Base-by-base conservation (phyloP, 2,329 filamentous ascomycete species). In the Pezicula rhizophila region DNA sequence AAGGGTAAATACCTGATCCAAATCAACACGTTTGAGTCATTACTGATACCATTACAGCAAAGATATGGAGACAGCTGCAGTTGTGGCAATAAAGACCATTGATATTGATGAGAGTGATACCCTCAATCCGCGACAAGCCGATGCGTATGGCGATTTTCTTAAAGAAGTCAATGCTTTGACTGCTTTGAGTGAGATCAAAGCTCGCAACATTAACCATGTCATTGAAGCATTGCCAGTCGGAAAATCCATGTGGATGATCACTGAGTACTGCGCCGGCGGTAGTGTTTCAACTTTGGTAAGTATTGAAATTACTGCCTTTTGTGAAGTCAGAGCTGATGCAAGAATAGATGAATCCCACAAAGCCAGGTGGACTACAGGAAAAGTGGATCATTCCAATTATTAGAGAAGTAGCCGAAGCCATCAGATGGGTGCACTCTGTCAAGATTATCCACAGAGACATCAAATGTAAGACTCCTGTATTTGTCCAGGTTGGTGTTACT, bases 181-280 rank as follows among this genome's bases (percentile, higher is more conserved):
- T 59, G 73, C 87, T 50, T 74, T 95, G 45, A 83, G 84, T 60
- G 84, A 88, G 56, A 85, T 78, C 56, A 84, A 82, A 42, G 87
- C 87, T 15, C 78, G 79, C 57, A 92, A 92, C 62, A 83, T 95
- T 68, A 93, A 92, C 64, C 78, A 84, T 58, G 85, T 92, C 45
- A 83, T 91, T 58, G 87, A 91, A 56, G 87, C 87, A 4, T 75
- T 91, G 17, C 82, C 86, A 8, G 81, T 92, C 34, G 85, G 86
- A 38, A 83, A 86, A 57, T 80, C 88, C 52, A 84, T 95, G 70
- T 95, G 89, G 89, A 88, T 93, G 72, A 81, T 93, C 48, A 91
- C 86, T 51, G 87, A 93, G 68, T 90, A 91, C 66, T 91, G 88
- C 59, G 87, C 85, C 5, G 89, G 89, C 53, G 89, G 89, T 43